Evolutionary conservation across 306 rosid genomes (phyloP), one percentile per base, ranked within the genome.

Genomic region (Acacia confusa): DNA sequence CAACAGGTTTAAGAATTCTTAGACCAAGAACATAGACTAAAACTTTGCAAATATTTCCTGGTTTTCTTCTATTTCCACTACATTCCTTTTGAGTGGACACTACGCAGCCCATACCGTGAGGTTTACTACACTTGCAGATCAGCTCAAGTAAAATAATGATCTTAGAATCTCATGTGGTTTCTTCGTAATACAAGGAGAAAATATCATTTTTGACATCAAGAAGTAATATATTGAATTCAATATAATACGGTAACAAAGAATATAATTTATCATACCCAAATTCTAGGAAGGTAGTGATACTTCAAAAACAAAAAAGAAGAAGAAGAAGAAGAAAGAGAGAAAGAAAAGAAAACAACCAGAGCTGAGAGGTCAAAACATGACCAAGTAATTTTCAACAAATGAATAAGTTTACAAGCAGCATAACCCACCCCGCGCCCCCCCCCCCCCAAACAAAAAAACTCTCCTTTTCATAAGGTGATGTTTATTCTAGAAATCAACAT

Each of bases 11-110:
- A 45, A 98, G 98, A 83, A 93, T 89, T 75, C 99, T 88, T 80
- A 95, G 73, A 88, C 98, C 98, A 44, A 98, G 98, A 88, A 93
- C 98, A 81, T 95, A 95, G 43, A 90, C 97, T 28, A 93, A 95
- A 80, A 95, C 92, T n/a, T 95, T 98, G 70, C 99, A 98, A 44
- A 93, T 95, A 85, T 92, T 95, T 75, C 93, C 89, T 0, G 99
- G 97, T 82, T 89, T 87, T 87, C 94, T 90, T 81, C 99, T 90
- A 83, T 82, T 91, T 78, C 96, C 97, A 84, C 88, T 91, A 30
- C 91, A 61, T 82, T 92, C 97, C 85, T 86, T 90, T 14, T 89
- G 88, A 60, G 91, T 87, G 32, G 99, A 95, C 50, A 82, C 86
- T 45, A 90, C 48, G 84, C 99, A 95, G 70, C 98, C 99, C 99